Percentiles rank a stretch among this genome's conserved stretches.
Conservation (phyloP, 768 basidiomycete genomes). For the Leccinum olivaceopallidum region DNA sequence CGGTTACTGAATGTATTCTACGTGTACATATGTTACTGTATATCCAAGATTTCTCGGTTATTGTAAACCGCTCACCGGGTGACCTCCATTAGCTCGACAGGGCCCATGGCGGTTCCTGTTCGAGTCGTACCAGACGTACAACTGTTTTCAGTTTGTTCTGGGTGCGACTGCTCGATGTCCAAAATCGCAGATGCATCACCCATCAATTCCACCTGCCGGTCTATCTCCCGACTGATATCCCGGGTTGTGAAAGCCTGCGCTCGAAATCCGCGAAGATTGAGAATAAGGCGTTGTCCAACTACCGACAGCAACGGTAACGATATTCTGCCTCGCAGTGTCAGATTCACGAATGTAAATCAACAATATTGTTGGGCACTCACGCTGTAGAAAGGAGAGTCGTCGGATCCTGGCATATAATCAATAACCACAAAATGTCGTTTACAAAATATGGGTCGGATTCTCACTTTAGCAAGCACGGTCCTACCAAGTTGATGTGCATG, state of each 20-base stretch:
- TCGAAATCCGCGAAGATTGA: conserved; percentile 17
- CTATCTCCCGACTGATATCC: conserved; percentile 10
- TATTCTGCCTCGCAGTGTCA: conserved; percentile 5
- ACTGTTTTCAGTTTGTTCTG: background rate
- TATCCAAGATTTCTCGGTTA: background rate
- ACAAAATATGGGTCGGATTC: background rate
- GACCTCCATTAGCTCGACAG: background rate
- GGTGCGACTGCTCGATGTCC: background rate
- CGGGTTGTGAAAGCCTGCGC: background rate
- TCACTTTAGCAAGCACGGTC: background rate
- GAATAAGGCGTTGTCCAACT: conserved; percentile 19
- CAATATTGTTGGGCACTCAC: background rate
- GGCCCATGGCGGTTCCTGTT: background rate
- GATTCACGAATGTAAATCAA: background rate
- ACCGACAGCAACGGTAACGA: conserved; percentile 15
- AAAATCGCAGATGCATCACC: background rate
- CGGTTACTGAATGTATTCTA: no score
- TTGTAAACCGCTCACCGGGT: background rate
- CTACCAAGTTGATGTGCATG: background rate
- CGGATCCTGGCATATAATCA: background rate
- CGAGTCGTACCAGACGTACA: background rate
- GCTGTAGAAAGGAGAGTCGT: background rate
- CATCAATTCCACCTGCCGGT: background rate
- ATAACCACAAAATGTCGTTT: background rate
- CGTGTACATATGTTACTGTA: no score